phyloP scores from a whole-genome alignment of 1,139 yeast species.

The Ashbya aceris region DNA sequence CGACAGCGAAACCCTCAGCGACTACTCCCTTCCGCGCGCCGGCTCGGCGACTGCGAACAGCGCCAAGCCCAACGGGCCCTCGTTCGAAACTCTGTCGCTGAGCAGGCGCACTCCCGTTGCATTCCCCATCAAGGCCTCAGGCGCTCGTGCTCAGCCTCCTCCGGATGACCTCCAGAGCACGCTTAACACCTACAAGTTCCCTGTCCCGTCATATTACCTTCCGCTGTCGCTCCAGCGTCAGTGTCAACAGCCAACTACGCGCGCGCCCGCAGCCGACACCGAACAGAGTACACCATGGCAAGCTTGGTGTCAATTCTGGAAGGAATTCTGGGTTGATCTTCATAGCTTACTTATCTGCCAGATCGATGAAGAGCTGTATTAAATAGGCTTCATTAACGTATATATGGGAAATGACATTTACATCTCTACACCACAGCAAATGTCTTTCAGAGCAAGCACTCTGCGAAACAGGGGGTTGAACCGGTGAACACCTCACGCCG shows the following conservation, averaged over 20 bases:
- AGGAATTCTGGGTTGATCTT: constrained; percentile 2
- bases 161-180: constrained; percentile 3
- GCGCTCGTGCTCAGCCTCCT: background rate
- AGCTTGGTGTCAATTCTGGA: constrained; percentile 3
- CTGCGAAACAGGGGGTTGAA: constrained; percentile 1
- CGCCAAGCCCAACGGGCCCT: background rate
- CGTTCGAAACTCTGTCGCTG: background rate
- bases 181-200: constrained; percentile 9
- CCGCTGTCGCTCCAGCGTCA: constrained; percentile 5
- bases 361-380: constrained; percentile 1
- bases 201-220: constrained; percentile 11
- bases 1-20: constrained; percentile 3
- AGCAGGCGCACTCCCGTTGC: constrained; percentile 3
- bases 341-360: background rate
- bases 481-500: background rate
- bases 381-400: background rate
- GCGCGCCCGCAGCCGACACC: background rate
- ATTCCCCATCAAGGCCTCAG: background rate
- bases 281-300: constrained; percentile 1
- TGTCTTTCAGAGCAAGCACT: background rate
- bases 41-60: background rate
- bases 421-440: constrained; percentile 1
- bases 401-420: background rate
- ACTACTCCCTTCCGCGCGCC: constrained; percentile 3
- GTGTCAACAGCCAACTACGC: background rate